phyloP scores from a whole-genome alignment of 2,329 filamentous ascomycete genomes.

The Scorias spongiosa region DNA sequence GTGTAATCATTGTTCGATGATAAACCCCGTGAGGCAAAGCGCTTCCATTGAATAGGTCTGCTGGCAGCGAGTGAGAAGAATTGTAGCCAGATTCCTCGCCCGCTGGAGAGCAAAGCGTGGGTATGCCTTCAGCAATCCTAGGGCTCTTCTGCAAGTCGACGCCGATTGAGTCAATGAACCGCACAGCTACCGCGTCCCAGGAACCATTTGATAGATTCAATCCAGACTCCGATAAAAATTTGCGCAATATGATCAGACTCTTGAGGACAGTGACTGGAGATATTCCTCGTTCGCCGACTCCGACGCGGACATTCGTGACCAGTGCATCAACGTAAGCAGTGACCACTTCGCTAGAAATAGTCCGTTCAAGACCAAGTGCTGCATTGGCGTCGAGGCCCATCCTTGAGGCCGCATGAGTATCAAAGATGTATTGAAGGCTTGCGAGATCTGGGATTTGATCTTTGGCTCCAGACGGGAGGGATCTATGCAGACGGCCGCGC shows the following conservation, averaged over 20 bases:
- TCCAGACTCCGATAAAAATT: slow-evolving; percentile 22
- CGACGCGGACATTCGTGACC: slow-evolving; percentile 25
- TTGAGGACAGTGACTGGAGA: slow-evolving; percentile 16
- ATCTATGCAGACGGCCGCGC: slow-evolving; percentile 24
- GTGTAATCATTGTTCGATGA: slow-evolving; percentile 27
- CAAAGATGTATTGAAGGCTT: slow-evolving; percentile 16
- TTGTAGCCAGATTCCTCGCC: slow-evolving; percentile 24
- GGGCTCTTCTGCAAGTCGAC: slow-evolving; percentile 31
- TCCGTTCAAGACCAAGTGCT: slow-evolving; percentile 22
- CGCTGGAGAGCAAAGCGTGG: slow-evolving; percentile 23
- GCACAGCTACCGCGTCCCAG: slow-evolving; percentile 33
- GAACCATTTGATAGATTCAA: slow-evolving; percentile 26
- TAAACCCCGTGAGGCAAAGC: slow-evolving; percentile 26
- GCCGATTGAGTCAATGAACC: slow-evolving; percentile 35
- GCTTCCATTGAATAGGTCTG: slow-evolving; percentile 31
- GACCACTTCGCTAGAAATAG: slow-evolving; percentile 44
- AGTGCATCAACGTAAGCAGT: slow-evolving; percentile 39
- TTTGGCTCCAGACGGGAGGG: slow-evolving; percentile 11
- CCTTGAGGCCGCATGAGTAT: slow-evolving; percentile 9
- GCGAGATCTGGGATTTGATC: slow-evolving; percentile 12
- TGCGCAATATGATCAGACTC: slow-evolving; percentile 22
- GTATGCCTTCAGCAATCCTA: slow-evolving; percentile 24
- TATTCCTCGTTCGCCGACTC: slow-evolving; percentile 24
- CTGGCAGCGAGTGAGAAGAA: slow-evolving; percentile 20
- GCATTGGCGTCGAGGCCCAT: slow-evolving; percentile 6